Evolutionary conservation across 441 rosid species (phyloP).

Genomic region (Biscutella laevigata): DNA sequence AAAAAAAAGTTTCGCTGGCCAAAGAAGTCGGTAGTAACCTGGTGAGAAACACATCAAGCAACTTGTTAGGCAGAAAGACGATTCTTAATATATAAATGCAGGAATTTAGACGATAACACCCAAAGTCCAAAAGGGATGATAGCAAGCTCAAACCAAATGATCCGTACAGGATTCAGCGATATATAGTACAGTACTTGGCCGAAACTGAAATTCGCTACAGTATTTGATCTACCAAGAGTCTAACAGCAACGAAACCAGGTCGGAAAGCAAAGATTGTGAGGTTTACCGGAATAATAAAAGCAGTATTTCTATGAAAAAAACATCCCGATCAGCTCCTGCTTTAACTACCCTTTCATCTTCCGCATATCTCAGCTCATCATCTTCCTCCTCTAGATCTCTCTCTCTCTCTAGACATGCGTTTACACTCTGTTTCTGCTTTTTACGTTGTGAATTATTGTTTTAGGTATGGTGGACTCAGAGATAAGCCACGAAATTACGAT

Average conservation of each 20-base stretch:
- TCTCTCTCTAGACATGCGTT: conserved; percentile 21
- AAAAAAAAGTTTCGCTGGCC: not conserved
- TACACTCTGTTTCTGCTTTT: conserved; percentile 16
- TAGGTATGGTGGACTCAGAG: conserved; percentile 22
- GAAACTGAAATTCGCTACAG: not conserved
- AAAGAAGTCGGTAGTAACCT: conserved; percentile 8
- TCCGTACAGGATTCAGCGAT: not conserved
- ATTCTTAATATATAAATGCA: not conserved
- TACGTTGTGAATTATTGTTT: conserved; percentile 18
- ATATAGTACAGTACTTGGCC: not conserved
- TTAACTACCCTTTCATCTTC: not conserved
- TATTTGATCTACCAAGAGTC: conserved; percentile 2
- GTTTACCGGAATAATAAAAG: not conserved
- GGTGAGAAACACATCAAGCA: conserved; percentile 10
- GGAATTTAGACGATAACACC: not conserved
- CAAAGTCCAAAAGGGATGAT: not conserved
- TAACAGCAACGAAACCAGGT: not conserved
- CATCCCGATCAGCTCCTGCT: conserved; percentile 9
- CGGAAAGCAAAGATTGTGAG: not conserved
- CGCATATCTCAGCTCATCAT: not conserved
- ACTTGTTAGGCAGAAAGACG: not conserved
- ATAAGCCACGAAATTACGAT: conserved; percentile 7
- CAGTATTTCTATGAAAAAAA: not conserved
- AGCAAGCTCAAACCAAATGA: not conserved
- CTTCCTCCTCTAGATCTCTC: conserved; percentile 17